phyloP scores from a whole-genome alignment of 371 early-diverging fungal species.

The Rhizopus stolonifer region DNA sequence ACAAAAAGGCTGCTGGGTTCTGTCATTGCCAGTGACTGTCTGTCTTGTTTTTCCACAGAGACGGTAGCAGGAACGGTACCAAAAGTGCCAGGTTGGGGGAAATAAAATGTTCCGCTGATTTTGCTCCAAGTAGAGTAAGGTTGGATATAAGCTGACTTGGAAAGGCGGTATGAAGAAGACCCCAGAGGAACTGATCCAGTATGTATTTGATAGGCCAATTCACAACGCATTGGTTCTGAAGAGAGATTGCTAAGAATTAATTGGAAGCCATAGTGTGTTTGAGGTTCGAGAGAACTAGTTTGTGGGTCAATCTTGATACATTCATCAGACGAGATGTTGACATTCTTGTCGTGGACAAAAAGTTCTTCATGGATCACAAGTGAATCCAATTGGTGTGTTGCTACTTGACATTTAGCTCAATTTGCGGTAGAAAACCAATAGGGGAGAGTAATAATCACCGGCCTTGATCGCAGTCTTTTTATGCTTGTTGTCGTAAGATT shows the following conservation, averaged over 20 bases:
- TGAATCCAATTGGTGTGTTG: background rate
- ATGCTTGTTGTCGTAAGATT: background rate
- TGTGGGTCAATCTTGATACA: constrained; percentile 28
- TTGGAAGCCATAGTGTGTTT: constrained; percentile 39
- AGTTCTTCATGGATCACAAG: constrained; percentile 36
- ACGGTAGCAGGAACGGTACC: constrained; percentile 45
- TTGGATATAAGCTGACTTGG: constrained; percentile 31
- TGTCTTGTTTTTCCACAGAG: constrained; percentile 2
- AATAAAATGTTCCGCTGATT: constrained; percentile 50
- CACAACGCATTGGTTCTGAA: constrained; percentile 22
- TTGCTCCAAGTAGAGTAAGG: constrained; percentile 47
- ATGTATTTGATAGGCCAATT: constrained; percentile 45
- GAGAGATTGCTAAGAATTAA: constrained; percentile 42
- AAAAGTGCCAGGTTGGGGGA: constrained; percentile 49
- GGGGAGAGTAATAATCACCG: constrained; percentile 16
- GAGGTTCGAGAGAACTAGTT: constrained; percentile 3
- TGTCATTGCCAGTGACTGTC: constrained; percentile 3
- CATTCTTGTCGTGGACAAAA: constrained; percentile 16
- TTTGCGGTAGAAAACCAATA: constrained; percentile 47
- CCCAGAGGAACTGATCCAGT: constrained; percentile 39
- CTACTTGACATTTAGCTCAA: constrained; percentile 18
- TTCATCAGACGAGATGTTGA: constrained; percentile 20
- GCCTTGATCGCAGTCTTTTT: constrained; percentile 1
- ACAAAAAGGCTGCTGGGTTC: background rate
- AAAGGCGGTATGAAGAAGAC: constrained; percentile 29